These are phyloP conservation scores for Macrophomina pseudophaseolina DNA, from an alignment of 2,329 filamentous ascomycete genomes.

Conservation along the genomic window DNA sequence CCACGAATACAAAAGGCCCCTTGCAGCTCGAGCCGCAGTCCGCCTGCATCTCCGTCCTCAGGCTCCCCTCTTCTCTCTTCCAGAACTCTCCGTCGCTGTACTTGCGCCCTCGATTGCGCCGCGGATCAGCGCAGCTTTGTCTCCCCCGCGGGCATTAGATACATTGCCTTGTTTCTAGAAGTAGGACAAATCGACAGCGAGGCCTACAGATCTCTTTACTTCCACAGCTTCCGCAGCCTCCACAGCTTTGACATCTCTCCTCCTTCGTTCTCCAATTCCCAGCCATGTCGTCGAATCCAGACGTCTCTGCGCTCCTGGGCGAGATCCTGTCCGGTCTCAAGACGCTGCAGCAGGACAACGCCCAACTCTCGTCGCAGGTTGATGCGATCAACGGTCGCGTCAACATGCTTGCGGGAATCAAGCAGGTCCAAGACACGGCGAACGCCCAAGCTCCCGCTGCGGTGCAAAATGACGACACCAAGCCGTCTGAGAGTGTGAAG, in stretches of 20 bases:
- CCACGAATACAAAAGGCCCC: conserved; percentile 25
- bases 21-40: conserved; percentile 20
- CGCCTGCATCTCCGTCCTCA: conserved; percentile 10
- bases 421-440: conserved; percentile 58
- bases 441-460: conserved; percentile 32
- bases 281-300: conserved; percentile 27
- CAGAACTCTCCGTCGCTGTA: not conserved
- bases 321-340: conserved; percentile 63
- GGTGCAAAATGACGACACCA: conserved; percentile 42
- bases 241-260: not conserved
- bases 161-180: conserved; percentile 21
- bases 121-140: conserved; percentile 20
- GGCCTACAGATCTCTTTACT: not conserved
- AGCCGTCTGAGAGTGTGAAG: conserved; percentile 39
- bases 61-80: not conserved
- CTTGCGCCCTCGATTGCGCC: conserved; percentile 14
- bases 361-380: conserved; percentile 60
- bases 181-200: conserved; percentile 2
- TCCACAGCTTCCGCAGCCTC: not conserved
- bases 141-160: conserved; percentile 14
- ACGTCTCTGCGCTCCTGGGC: conserved; percentile 48
- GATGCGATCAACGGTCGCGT: conserved; percentile 67
- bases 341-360: conserved; percentile 62
- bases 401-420: conserved; percentile 64
- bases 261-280: not conserved